These are phyloP conservation scores for Notholithocarpus densiflorus DNA, from an alignment of 306 rosid genomes.

Conservation along the genomic window DNA sequence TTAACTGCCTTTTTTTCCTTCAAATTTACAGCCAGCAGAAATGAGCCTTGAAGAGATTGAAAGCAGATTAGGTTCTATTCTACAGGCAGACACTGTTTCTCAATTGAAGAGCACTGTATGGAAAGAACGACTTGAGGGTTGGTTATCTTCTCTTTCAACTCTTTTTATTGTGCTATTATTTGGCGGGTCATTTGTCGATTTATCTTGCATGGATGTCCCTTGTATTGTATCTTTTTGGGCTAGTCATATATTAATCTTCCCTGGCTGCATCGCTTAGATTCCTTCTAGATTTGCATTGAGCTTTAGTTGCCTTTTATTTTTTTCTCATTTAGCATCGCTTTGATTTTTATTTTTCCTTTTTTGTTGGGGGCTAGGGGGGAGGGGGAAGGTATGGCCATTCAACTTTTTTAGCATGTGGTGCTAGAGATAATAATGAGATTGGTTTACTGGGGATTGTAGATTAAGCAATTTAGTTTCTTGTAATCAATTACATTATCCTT, in stretches of 20 bases:
- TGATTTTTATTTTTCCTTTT: too few species aligned
- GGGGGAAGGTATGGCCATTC: too few species aligned
- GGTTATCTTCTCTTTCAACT: constrained; percentile 14
- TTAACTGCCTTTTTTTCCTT: constrained; percentile 5
- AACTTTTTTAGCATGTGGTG: too few species aligned
- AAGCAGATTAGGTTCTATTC: constrained; percentile 77
- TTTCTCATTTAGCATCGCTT: too few species aligned
- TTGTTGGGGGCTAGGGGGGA: too few species aligned
- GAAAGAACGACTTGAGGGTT: constrained; percentile 99
- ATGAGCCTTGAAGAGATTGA: constrained; percentile 98
- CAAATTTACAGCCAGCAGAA: constrained; percentile 70
- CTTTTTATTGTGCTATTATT: neutral
- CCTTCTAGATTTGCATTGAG: neutral
- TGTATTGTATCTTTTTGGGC: neutral
- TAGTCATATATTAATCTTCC: neutral
- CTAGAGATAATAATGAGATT: too few species aligned
- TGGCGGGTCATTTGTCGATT: neutral
- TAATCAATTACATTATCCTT: too few species aligned
- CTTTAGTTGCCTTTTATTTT: too few species aligned
- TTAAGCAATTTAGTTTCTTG: too few species aligned
- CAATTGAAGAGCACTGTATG: constrained; percentile 81
- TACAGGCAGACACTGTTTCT: constrained; percentile 73
- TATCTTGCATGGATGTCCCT: neutral
- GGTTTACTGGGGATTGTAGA: too few species aligned
- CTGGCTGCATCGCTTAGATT: neutral